Evolutionary conservation across 345 rosid genomes (phyloP), one percentile per base, ranked within the genome.

Genomic region (Acer saccharum): DNA sequence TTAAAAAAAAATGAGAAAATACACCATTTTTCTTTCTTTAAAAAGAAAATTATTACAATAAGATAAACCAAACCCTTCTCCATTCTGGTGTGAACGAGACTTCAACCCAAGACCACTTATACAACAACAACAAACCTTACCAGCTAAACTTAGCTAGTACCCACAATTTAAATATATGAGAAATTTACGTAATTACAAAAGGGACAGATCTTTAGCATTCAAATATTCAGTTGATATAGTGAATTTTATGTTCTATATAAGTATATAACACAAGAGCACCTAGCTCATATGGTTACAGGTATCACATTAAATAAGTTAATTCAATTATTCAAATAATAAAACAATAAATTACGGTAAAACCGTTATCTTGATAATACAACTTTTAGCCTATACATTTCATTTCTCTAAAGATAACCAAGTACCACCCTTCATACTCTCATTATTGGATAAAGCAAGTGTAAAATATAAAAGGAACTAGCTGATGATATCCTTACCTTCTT

Each of bases 401-500:
- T 23, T 21, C 69, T 10, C 39, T 23, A n/a, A 27, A 67, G 23
- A 35, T 3, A 54, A 32, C n/a, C 35, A 18, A 73, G 76, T 23
- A 54, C 76, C 52, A 0, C 7, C 32, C 29, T 23, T 52, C 46
- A 43, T 52, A 63, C 14, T 60, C 27, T 71, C 21, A 44, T 61
- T 20, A 52, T 10, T 61, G 23, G 35, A 43, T 72, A 7, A 58
- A 57, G 25, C 29, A 35, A 35, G 39, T 4, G 39, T 35, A 35
- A 35, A 3, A 75, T 32, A 25, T 10, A 65, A 7, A 54, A 10
- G 13, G 54, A 69, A 69, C 72, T 13, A 41, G 72, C 4, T 57
- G 17, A 3, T 65, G 75, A 65, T 21, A 58, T 66, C 23, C 81
- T 78, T 77, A 90, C 98, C 90, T 88, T 85, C 58, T 80, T 86